phyloP scores from a whole-genome alignment of 352 stramenopile species.

The Hyaloperonospora brassicae region DNA sequence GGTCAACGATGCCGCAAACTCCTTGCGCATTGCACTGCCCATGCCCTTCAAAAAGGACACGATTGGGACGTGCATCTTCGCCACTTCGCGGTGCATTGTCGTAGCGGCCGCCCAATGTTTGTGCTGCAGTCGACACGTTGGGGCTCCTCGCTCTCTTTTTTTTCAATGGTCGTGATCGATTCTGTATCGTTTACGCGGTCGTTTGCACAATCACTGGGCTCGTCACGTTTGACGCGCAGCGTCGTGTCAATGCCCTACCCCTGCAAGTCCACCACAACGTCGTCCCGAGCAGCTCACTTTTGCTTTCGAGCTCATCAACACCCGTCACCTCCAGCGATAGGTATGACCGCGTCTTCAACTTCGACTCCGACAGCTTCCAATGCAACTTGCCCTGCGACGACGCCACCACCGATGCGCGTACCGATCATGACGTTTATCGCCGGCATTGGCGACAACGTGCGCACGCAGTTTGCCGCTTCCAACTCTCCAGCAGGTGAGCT shows the following conservation, averaged over 20 bases:
- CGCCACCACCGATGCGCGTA: slow-evolving; percentile 16
- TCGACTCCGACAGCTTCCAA: neutral
- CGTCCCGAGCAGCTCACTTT: too few species aligned
- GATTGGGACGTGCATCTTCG: slow-evolving; percentile 21
- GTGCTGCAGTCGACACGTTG: neutral
- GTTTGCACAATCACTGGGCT: too few species aligned
- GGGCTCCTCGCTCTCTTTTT: too few species aligned
- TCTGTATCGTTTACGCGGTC: too few species aligned
- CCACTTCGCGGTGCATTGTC: neutral
- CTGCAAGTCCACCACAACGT: too few species aligned
- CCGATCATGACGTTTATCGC: slow-evolving; percentile 31
- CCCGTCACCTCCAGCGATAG: too few species aligned
- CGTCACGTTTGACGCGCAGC: too few species aligned
- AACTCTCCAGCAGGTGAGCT: slow-evolving; percentile 19
- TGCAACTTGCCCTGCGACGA: neutral
- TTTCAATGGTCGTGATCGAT: too few species aligned
- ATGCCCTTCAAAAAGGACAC: slow-evolving; percentile 33
- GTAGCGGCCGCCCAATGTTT: slow-evolving; percentile 1
- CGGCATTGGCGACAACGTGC: slow-evolving; percentile 26
- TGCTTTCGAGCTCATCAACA: too few species aligned
- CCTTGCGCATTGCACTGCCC: slow-evolving; percentile 24
- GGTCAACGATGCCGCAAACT: slow-evolving; percentile 18
- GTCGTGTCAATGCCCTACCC: too few species aligned
- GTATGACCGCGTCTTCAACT: neutral
- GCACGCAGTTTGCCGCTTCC: slow-evolving; percentile 21